These are phyloP conservation scores for Acacia crassicarpa DNA, from an alignment of 306 rosid genomes.

Conservation along the genomic window DNA sequence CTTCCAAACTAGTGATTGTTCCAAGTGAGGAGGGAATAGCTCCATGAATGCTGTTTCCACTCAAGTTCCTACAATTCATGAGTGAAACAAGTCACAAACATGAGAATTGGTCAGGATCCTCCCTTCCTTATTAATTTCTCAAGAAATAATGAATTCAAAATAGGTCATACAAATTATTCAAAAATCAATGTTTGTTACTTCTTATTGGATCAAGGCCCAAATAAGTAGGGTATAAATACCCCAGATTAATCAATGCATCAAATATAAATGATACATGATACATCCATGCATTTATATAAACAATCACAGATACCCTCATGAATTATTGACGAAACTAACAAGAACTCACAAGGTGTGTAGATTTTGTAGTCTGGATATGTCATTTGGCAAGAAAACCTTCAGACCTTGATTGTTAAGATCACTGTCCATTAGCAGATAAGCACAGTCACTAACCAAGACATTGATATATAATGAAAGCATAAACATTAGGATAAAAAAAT, in stretches of 20 bases:
- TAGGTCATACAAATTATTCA: conserved; percentile 5
- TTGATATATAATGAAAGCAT: conserved; percentile 19
- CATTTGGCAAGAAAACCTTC: conserved; percentile 75
- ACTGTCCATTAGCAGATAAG: conserved; percentile 56
- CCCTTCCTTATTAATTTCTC: neutral
- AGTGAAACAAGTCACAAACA: conserved; percentile 14
- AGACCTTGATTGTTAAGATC: conserved; percentile 94
- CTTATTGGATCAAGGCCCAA: conserved; percentile 19
- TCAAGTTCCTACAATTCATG: conserved; percentile 67
- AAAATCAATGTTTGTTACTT: conserved; percentile 14
- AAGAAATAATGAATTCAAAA: conserved; percentile 4
- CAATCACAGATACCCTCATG: conserved; percentile 7
- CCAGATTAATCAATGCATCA: neutral
- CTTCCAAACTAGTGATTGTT: conserved; percentile 63
- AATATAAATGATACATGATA: neutral
- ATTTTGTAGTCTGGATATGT: conserved; percentile 69
- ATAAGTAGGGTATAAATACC: neutral
- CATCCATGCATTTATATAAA: conserved; percentile 17
- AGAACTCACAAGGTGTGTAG: conserved; percentile 78
- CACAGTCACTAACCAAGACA: conserved; percentile 36
- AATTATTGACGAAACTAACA: conserved; percentile 15
- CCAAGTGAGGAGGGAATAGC: conserved; percentile 83
- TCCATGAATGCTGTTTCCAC: conserved; percentile 84
- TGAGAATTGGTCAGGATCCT: conserved; percentile 34
- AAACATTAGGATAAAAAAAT: too few species aligned